Evolutionary conservation across 352 stramenopile genomes (phyloP).

Genomic region (Blastocystis sp.): DNA sequence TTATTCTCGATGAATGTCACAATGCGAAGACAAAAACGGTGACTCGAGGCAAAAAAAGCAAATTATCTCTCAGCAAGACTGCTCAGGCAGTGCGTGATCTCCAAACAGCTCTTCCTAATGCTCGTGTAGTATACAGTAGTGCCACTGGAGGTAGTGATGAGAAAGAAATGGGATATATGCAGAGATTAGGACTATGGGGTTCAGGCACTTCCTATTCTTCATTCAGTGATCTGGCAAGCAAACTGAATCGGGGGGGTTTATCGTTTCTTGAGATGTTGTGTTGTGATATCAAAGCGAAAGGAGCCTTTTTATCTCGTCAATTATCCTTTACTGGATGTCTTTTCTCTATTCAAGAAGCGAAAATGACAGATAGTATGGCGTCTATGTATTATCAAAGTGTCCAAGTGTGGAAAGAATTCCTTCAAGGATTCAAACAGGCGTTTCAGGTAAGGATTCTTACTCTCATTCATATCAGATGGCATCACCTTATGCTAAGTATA

Average conservation of each 20-base stretch:
- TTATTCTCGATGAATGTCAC: constrained; percentile 77
- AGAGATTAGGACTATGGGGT: constrained; percentile 77
- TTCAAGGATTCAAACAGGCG: constrained; percentile 52
- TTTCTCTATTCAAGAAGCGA: constrained; percentile 71
- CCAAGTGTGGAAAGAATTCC: constrained; percentile 59
- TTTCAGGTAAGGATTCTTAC: constrained; percentile 64
- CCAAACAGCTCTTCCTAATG: constrained; percentile 75
- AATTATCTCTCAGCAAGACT: constrained; percentile 72
- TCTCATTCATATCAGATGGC: background rate
- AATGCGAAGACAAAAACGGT: constrained; percentile 76
- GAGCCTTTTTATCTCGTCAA: constrained; percentile 74
- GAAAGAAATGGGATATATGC: constrained; percentile 77
- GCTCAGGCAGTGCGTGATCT: constrained; percentile 74
- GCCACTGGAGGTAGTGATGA: constrained; percentile 77
- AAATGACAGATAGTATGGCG: background rate
- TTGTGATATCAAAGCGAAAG: constrained; percentile 77
- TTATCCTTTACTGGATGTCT: constrained; percentile 74
- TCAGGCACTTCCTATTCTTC: constrained; percentile 72
- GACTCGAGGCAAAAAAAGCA: constrained; percentile 64
- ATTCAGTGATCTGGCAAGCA: constrained; percentile 73
- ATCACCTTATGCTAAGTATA: background rate
- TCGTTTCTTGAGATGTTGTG: constrained; percentile 78
- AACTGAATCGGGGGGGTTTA: constrained; percentile 73
- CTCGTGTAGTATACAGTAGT: constrained; percentile 78
- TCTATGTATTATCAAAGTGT: constrained; percentile 64